These are phyloP conservation scores for Huiozyma naganishii DNA, from an alignment of 805 yeast species.

Conservation along the genomic window DNA sequence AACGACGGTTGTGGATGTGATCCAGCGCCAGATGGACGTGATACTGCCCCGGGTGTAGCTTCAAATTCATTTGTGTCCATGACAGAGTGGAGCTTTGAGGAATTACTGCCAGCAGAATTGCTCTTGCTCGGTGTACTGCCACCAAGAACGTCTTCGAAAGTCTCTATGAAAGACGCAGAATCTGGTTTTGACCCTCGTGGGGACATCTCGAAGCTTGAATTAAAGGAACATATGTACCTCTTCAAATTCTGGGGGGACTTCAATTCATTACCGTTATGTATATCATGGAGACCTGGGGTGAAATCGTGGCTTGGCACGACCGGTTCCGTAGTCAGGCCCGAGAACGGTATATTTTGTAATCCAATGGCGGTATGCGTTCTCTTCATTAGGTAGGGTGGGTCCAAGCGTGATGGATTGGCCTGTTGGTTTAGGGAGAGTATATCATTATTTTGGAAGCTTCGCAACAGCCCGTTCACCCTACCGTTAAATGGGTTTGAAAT, in stretches of 20 bases:
- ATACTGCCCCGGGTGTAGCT: no score
- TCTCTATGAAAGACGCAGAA: constrained; percentile 1
- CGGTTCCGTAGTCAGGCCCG: not conserved
- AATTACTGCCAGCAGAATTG: not conserved
- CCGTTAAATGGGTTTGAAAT: not conserved
- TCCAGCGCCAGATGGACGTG: not conserved
- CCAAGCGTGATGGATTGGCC: not conserved
- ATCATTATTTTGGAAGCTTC: not conserved
- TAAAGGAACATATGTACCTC: constrained; percentile 26
- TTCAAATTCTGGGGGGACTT: constrained; percentile 19
- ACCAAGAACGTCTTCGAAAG: not conserved
- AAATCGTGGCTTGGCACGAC: not conserved
- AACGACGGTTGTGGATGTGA: not conserved
- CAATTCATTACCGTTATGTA: not conserved
- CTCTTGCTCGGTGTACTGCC: not conserved
- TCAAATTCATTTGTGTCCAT: not conserved
- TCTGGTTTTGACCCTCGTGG: constrained; percentile 6
- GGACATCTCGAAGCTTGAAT: constrained; percentile 25
- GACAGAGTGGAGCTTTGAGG: not conserved
- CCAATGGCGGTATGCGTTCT: constrained; percentile 14
- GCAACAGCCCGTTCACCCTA: not conserved
- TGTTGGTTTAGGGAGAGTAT: not conserved
- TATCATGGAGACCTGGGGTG: not conserved
- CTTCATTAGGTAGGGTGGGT: constrained; percentile 10
- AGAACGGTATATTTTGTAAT: constrained; percentile 2